Evolutionary conservation across 176 grass and related monocot genomes (phyloP), one percentile per base, ranked within the genome.

Genomic region (Oryza meyeriana): DNA sequence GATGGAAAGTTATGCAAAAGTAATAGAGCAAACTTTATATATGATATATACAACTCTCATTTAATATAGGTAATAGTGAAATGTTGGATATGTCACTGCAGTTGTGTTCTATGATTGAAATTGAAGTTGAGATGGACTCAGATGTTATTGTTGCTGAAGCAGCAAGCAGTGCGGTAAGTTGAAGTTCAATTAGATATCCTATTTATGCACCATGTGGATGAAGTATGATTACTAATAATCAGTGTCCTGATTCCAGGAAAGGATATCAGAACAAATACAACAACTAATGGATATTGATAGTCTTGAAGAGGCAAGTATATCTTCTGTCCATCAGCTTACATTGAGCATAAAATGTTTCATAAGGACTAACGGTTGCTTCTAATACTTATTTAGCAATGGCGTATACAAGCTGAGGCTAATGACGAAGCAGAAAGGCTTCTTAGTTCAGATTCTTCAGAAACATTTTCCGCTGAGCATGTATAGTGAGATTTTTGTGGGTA

Each of bases 81-180:
- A 42, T 85, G 28, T n/a, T 45, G 20, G 35, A 69, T 79, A 45
- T 86, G 38, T 38, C 69, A 48, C 85, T 76, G 18, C 76, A 98
- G 95, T 82, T 95, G 77, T 95, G 92, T 88, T 98, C 95, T 40
- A 98, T 98, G 95, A 95, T 98, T 77, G 95, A 98, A 86, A 98
- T 98, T 80, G 95, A 98, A 98, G 88, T 98, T 55, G 95, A 98
- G 87, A 95, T 98, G 95, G 90, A 93, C 80, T 91, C 87, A 25
- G 90, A 91, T 83, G 95, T 98, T 95, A 85, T 98, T 75, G 89
- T 89, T 41, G 95, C 95, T 91, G 95, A 98, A 89, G 92, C 87
- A 76, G 95, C 91, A 72, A 88, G 88, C 38, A 91, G 80, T 85
- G 90, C 90, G 27, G 95, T 95, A 72, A 98, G 95, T 86, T 85